Evolutionary conservation across 805 yeast species (phyloP).

Genomic region (Wickerhamomyces sydowiorum): DNA sequence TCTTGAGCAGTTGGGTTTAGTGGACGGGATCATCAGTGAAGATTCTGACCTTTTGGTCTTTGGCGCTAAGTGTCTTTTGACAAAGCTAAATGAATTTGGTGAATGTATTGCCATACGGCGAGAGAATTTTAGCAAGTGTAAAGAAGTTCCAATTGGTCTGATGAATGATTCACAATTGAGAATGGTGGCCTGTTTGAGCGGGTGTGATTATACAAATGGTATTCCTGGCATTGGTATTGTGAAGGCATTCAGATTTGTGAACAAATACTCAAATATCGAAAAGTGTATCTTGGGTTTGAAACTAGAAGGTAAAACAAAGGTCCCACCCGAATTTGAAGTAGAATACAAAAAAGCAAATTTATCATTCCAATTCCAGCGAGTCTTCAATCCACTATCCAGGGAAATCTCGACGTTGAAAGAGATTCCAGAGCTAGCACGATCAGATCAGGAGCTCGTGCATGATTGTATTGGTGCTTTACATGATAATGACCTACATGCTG

Average conservation of each 20-base stretch:
- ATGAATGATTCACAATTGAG: conserved; percentile 56
- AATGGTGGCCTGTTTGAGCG: conserved; percentile 81
- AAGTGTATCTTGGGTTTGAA: conserved; percentile 49
- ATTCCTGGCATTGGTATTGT: conserved; percentile 74
- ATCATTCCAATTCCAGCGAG: conserved; percentile 83
- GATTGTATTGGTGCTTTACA: conserved; percentile 33
- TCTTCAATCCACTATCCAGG: conserved; percentile 58
- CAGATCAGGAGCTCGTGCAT: conserved; percentile 23
- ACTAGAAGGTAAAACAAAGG: conserved; percentile 50
- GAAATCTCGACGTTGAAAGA: conserved; percentile 53
- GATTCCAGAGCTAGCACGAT: conserved; percentile 35
- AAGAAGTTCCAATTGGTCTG: conserved; percentile 42
- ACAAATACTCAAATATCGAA: conserved; percentile 44
- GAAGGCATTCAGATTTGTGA: conserved; percentile 62
- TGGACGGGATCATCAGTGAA: conserved; percentile 85
- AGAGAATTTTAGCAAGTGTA: conserved; percentile 45
- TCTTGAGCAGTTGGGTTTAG: conserved; percentile 66
- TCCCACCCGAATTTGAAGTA: conserved; percentile 52
- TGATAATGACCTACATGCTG: conserved; percentile 41
- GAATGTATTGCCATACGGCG: conserved; percentile 65
- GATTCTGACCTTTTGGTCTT: conserved; percentile 90
- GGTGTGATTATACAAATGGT: conserved; percentile 94
- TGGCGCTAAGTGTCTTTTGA: conserved; percentile 72
- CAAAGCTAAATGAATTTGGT: conserved; percentile 72
- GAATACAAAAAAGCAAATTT: conserved; percentile 64